phyloP scores from a whole-genome alignment of 2,329 filamentous ascomycete species.

The Podosphaera xanthii region DNA sequence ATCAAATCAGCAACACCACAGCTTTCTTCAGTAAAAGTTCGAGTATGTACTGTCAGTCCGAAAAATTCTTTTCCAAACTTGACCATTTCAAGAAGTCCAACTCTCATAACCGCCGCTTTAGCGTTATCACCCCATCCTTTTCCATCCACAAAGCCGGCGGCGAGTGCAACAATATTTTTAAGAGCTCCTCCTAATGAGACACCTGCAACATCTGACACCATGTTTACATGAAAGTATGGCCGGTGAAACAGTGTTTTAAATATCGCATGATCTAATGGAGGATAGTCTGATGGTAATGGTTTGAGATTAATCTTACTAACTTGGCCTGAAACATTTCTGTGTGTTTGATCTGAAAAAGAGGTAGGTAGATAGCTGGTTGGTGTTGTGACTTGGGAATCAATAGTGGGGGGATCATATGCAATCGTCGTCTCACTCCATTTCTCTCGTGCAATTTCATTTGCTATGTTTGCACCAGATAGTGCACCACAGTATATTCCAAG shows the following conservation, averaged over 20 bases:
- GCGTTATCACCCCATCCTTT: constrained; percentile 96
- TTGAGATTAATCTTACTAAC: constrained; percentile 47
- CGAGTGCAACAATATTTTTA: constrained; percentile 91
- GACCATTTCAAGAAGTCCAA: constrained; percentile 90
- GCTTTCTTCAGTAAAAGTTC: constrained; percentile 91
- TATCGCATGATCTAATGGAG: constrained; percentile 62
- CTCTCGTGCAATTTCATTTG: constrained; percentile 78
- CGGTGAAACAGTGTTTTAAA: constrained; percentile 80
- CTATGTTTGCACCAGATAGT: constrained; percentile 88
- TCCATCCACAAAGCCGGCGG: constrained; percentile 85
- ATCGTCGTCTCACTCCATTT: constrained; percentile 96
- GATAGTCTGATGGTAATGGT: constrained; percentile 60
- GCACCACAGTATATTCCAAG: constrained; percentile 93
- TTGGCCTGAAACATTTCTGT: constrained; percentile 46
- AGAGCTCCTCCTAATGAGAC: constrained; percentile 84
- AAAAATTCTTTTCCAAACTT: constrained; percentile 92
- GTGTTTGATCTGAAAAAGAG: constrained; percentile 23
- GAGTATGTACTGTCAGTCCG: constrained; percentile 51
- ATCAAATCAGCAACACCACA: constrained; percentile 90
- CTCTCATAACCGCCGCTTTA: constrained; percentile 95
- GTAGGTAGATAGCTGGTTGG: constrained; percentile 28
- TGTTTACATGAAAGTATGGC: constrained; percentile 89
- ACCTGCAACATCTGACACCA: constrained; percentile 87
- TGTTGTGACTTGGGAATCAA: constrained; percentile 62
- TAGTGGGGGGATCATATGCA: constrained; percentile 75